Evolutionary conservation across 2,329 filamentous ascomycete species (phyloP).

Genomic region (Metarhizium sp.): DNA sequence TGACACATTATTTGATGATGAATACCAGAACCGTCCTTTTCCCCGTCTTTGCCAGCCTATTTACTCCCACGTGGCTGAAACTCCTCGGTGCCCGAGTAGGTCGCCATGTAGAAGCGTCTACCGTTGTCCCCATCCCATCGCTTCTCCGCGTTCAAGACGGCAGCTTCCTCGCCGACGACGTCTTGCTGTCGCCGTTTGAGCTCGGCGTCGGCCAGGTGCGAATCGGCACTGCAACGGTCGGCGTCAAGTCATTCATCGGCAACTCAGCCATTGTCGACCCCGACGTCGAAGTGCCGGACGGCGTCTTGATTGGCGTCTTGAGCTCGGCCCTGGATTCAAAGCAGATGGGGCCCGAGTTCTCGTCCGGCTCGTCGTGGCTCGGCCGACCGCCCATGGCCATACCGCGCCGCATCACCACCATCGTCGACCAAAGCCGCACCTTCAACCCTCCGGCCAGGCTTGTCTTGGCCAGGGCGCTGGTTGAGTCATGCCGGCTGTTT

Average conservation of each 20-base stretch:
- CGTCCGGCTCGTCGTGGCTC: slow-evolving; percentile 12
- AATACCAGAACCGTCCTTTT: slow-evolving; percentile 7
- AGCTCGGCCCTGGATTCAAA: slow-evolving; percentile 7
- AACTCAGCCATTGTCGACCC: slow-evolving; percentile 13
- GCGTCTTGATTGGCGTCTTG: slow-evolving; percentile 11
- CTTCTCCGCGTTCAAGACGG: slow-evolving; percentile 11
- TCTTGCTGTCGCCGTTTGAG: slow-evolving; percentile 10
- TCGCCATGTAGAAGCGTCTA: slow-evolving; percentile 11
- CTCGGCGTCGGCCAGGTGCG: slow-evolving; percentile 8
- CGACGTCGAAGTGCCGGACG: slow-evolving; percentile 8
- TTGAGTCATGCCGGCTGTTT: slow-evolving; percentile 10
- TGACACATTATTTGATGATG: slow-evolving; percentile 10
- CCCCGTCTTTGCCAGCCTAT: slow-evolving; percentile 13
- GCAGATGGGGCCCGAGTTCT: slow-evolving; percentile 5
- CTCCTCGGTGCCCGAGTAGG: slow-evolving; percentile 11
- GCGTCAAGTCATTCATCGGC: slow-evolving; percentile 10
- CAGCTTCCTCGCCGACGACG: slow-evolving; percentile 14
- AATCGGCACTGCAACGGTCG: slow-evolving; percentile 8
- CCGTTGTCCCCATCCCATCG: slow-evolving; percentile 11
- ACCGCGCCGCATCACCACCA: slow-evolving; percentile 7
- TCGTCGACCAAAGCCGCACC: slow-evolving; percentile 10
- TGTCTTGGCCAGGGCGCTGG: slow-evolving; percentile 6
- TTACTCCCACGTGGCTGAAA: slow-evolving; percentile 11
- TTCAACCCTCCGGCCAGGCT: slow-evolving; percentile 10
- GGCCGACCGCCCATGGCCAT: slow-evolving; percentile 13